Conservation (phyloP, 192 early-diverging fungal genomes). For the Podochytrium sp. region DNA sequence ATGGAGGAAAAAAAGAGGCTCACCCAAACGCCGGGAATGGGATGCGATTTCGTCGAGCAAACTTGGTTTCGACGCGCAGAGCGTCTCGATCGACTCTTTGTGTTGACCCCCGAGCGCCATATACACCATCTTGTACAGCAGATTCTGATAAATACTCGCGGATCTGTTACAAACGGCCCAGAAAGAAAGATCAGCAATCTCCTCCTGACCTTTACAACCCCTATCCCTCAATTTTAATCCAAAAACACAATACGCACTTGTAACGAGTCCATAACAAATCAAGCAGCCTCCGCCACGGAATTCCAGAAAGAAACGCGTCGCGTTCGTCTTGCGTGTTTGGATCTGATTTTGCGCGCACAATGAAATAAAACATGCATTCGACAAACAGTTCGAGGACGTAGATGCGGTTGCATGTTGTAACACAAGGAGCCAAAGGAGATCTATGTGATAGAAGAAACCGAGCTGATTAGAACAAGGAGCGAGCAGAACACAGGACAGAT, state of each 20-base stretch:
- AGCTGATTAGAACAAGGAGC: too few species aligned
- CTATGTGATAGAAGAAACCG: too few species aligned
- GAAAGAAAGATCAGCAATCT: background rate
- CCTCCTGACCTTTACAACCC: background rate
- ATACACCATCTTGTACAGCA: constrained; percentile 10
- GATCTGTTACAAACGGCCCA: background rate
- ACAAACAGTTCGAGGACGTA: constrained; percentile 8
- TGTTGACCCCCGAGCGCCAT: constrained; percentile 2
- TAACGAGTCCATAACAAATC: background rate
- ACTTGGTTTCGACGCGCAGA: background rate
- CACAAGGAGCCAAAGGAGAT: background rate
- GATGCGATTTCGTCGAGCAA: background rate
- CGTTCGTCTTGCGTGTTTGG: background rate
- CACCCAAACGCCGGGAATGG: background rate
- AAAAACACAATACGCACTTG: constrained; percentile 4
- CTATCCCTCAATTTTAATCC: too few species aligned
- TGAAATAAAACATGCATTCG: constrained; percentile 3
- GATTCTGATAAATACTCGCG: constrained; percentile 9
- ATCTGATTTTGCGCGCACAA: background rate
- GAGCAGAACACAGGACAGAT: too few species aligned
- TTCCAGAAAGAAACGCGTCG: background rate
- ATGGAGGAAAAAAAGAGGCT: background rate
- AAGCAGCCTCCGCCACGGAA: constrained; percentile 2
- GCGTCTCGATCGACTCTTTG: background rate
- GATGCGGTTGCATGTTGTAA: background rate